Base-by-base conservation (phyloP, 495 filamentous ascomycete species). In the Penicillium chermesinum region DNA sequence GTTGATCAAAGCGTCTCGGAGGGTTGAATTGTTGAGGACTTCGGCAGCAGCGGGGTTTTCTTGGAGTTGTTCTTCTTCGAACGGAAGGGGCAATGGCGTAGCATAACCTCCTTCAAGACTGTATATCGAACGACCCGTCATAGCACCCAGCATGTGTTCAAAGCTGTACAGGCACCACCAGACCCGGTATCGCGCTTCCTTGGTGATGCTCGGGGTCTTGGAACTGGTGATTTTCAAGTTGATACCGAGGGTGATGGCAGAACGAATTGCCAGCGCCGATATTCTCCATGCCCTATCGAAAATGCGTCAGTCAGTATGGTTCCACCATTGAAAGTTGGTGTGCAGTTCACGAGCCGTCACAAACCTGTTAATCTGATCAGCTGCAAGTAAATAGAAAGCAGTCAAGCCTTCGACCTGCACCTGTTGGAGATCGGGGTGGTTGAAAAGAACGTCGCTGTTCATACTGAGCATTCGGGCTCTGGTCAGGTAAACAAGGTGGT, bases 151-250 rank as follows among this genome's bases (percentile, higher is more conserved):
- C 36, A 72, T 63, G 36, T 81, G 75, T 42, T 86, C 83, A 41
- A 85, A 65, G 1, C 68, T 74, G 48, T 79, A 83, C 3, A 86
- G 53, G 30, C 80, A 78, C 77, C 81, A 86, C 82, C 82, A 86
- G 7, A 85, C 68, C 30, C 77, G 74, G 40, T 79, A 75, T 18
- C 81, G 70, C 41, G 75, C 67, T 52, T 86, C 83, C 47, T 79
- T 82, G 13, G 82, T 70, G 8, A 71, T 52, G 41, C 74, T 70
- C 14, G 67, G 43, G 1, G 79, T 70, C 4, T 61, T 59, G 9
- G 65, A 57, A 36, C 69, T 75, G 15, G 76, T 75, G 51, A 77
- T 86, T 30, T 79, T 80, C 45, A 84, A 55, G 48, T 86, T 82
- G n/a, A 87, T 66, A n/a, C 82, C 83, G 10, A 86, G 72, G 0